Conservation (phyloP, 768 basidiomycete genomes). For the Amanita thiersii region DNA sequence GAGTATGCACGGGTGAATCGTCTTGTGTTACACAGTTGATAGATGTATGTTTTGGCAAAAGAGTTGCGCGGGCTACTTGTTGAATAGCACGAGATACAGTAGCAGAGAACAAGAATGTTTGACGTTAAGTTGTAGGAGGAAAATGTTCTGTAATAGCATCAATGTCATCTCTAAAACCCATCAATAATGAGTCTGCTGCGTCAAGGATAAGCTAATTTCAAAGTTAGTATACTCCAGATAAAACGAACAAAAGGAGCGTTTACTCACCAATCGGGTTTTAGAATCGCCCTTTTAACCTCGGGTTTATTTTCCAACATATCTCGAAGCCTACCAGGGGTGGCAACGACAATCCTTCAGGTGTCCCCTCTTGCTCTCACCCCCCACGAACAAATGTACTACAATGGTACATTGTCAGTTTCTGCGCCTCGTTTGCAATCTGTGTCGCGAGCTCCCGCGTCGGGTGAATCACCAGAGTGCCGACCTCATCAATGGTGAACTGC, state of each 20-base stretch:
- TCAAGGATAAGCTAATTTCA: conserved; percentile 71
- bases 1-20: conserved; percentile 57
- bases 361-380: conserved; percentile 55
- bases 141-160: conserved; percentile 59
- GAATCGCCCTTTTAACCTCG: conserved; percentile 44
- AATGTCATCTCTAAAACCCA: conserved; percentile 89
- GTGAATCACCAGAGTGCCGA: conserved; percentile 75
- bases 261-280: conserved; percentile 51
- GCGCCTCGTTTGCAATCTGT: conserved; percentile 82
- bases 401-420: conserved; percentile 60
- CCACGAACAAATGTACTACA: conserved; percentile 68
- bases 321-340: conserved; percentile 81
- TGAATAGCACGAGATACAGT: conserved; percentile 70
- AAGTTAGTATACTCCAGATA: conserved; percentile 8
- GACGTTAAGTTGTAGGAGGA: conserved; percentile 58
- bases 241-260: no score
- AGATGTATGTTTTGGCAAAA: conserved; percentile 56
- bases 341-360: conserved; percentile 79
- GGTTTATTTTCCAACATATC: conserved; percentile 61
- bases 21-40: conserved; percentile 65
- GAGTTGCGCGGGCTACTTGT: conserved; percentile 53
- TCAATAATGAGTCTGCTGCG: conserved; percentile 85
- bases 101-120: conserved; percentile 89
- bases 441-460: conserved; percentile 88
- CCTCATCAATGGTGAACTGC: conserved; percentile 34